These are phyloP conservation scores for Asclepias syriaca DNA, from an alignment of 257 asterid species.

Conservation along the genomic window DNA sequence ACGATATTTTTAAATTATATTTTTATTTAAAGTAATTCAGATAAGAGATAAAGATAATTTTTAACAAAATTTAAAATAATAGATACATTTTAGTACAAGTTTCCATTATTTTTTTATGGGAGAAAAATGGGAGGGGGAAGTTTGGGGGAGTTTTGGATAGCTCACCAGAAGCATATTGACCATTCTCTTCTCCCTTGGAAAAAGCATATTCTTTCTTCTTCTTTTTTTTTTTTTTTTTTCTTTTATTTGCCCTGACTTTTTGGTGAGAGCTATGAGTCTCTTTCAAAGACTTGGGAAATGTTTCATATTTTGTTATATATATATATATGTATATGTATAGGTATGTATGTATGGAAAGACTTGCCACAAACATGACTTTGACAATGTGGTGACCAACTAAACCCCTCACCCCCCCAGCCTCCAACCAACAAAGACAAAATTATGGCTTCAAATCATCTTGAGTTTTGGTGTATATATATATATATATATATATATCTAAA, in stretches of 20 bases:
- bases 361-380: background rate
- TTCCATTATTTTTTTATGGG: background rate
- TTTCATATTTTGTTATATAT: too few species aligned
- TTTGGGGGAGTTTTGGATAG: background rate
- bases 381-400: background rate
- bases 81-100: background rate
- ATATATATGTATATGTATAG: too few species aligned
- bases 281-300: background rate
- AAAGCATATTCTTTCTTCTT: constrained; percentile 1
- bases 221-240: too few species aligned
- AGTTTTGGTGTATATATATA: background rate
- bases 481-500: too few species aligned
- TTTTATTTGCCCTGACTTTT: background rate
- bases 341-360: background rate
- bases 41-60: too few species aligned
- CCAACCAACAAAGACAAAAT: background rate
- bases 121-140: background rate
- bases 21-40: too few species aligned
- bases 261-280: background rate
- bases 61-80: background rate
- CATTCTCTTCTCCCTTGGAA: background rate
- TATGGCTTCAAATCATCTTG: background rate
- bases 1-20: too few species aligned
- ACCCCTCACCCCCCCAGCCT: background rate
- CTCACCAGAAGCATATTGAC: constrained; percentile 10